Percentiles rank a stretch among this genome's conserved stretches.
Evolutionary conservation across 2,329 filamentous ascomycete genomes (phyloP).

Genomic region (Bipolaris oryzae): DNA sequence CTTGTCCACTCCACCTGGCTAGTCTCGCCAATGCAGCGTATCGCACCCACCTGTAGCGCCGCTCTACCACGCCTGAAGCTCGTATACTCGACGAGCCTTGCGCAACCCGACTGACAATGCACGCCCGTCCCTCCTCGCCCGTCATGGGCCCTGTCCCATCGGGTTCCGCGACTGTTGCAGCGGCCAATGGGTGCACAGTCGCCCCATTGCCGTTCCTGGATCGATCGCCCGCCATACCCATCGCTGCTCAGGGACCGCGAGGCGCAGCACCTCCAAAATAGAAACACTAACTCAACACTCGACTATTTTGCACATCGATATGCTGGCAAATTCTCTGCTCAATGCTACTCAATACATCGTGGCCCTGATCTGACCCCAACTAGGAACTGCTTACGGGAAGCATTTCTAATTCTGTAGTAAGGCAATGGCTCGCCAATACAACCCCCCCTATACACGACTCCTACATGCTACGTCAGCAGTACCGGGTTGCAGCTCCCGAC

Average conservation of each 20-base stretch:
- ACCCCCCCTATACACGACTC: neutral
- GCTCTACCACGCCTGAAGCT: conserved; percentile 31
- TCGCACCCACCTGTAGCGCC: conserved; percentile 35
- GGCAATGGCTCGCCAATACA: neutral
- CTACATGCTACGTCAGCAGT: conserved; percentile 2
- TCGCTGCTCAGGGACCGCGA: conserved; percentile 30
- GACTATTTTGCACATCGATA: conserved; percentile 21
- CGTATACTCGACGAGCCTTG: conserved; percentile 21
- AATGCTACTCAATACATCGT: conserved; percentile 22
- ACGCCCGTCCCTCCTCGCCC: conserved; percentile 27
- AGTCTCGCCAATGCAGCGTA: conserved; percentile 32
- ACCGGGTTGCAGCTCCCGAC: conserved; percentile 1
- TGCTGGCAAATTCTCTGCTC: conserved; percentile 20
- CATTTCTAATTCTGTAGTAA: conserved; percentile 1
- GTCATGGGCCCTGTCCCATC: conserved; percentile 32
- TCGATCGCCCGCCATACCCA: conserved; percentile 40
- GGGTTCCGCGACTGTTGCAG: conserved; percentile 16
- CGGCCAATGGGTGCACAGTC: conserved; percentile 28
- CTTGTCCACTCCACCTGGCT: conserved; percentile 37
- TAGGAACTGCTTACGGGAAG: conserved; percentile 13
- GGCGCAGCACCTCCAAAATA: conserved; percentile 46
- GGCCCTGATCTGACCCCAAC: conserved; percentile 17
- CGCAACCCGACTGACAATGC: neutral
- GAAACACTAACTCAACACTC: conserved; percentile 35
- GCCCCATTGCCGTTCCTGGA: conserved; percentile 33